phyloP scores from a whole-genome alignment of 345 rosid genomes.

The Cardamine chenopodiifolia region DNA sequence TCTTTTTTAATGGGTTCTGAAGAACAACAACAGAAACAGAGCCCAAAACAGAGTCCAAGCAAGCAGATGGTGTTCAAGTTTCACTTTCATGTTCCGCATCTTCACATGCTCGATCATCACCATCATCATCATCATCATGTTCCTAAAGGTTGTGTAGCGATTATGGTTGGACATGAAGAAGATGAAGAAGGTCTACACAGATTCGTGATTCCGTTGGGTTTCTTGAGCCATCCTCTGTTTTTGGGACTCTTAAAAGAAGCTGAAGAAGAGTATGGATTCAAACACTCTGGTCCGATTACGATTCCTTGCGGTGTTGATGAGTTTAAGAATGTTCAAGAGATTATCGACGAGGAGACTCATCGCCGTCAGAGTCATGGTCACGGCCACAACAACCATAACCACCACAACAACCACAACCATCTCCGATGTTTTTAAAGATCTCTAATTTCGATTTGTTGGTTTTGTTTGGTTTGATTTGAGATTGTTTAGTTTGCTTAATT shows the following conservation, averaged over 20 bases:
- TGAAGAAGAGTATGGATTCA: conserved; percentile 81
- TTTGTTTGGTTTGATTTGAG: conserved; percentile 23
- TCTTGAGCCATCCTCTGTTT: conserved; percentile 81
- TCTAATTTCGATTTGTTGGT: conserved; percentile 22
- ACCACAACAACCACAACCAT: conserved; percentile 34
- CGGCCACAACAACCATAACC: conserved; percentile 35
- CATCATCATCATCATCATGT: conserved; percentile 45
- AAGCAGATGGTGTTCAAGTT: conserved; percentile 47
- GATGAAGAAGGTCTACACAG: conserved; percentile 61
- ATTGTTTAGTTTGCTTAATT: conserved; percentile 22
- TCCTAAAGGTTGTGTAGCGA: conserved; percentile 77
- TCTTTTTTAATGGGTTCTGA: conserved; percentile 47
- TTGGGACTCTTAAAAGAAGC: conserved; percentile 64
- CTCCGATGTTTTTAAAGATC: conserved; percentile 28
- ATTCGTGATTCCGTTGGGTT: conserved; percentile 77
- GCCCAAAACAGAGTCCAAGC: conserved; percentile 9
- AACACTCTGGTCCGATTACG: conserved; percentile 75
- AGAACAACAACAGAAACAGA: conserved; percentile 42
- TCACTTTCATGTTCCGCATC: conserved; percentile 57
- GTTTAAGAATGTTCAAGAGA: conserved; percentile 65
- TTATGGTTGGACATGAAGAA: conserved; percentile 73
- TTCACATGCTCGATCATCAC: conserved; percentile 40
- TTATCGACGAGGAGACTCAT: conserved; percentile 65
- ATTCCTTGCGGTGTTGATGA: conserved; percentile 85
- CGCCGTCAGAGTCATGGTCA: conserved; percentile 45